A percentile compares a stretch with the other conserved stretches of the same genome.
These are phyloP conservation scores for Rhizoclosmatium hyalinum DNA, from an alignment of 371 early-diverging fungal species.

Conservation along the genomic window DNA sequence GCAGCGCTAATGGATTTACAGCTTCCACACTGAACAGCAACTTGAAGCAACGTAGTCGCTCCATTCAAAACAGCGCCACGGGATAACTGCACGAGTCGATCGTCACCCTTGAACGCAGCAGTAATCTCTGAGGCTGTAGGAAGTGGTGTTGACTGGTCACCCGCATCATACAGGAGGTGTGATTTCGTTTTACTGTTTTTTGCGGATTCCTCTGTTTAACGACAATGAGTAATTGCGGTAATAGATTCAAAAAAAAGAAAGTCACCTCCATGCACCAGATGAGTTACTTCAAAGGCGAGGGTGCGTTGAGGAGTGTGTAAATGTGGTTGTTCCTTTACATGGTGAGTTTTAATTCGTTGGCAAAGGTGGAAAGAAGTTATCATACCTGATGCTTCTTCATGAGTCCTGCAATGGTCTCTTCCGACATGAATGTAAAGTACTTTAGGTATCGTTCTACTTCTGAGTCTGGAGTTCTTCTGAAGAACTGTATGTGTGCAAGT, in stretches of 20 bases:
- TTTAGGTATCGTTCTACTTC: conserved; percentile 78
- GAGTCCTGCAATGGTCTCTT: conserved; percentile 63
- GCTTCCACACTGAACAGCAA: conserved; percentile 69
- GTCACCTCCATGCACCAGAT: conserved; percentile 86
- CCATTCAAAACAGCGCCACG: conserved; percentile 51
- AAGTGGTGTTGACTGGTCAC: conserved; percentile 36
- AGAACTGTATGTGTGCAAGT: conserved; percentile 59
- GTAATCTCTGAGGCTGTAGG: conserved; percentile 64
- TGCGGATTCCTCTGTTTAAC: conserved; percentile 57
- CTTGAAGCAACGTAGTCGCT: conserved; percentile 51
- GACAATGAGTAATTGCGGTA: background rate
- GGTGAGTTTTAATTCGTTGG: no score
- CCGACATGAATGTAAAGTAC: conserved; percentile 81
- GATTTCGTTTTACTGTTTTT: conserved; percentile 73
- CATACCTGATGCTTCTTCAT: conserved; percentile 70
- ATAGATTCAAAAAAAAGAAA: background rate
- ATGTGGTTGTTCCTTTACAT: conserved; percentile 53
- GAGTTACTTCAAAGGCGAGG: conserved; percentile 86
- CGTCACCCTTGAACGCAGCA: conserved; percentile 75
- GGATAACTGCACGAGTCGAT: conserved; percentile 60
- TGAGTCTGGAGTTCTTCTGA: conserved; percentile 80
- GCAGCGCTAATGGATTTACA: conserved; percentile 68
- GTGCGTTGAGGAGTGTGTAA: conserved; percentile 73
- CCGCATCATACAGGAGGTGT: conserved; percentile 70
- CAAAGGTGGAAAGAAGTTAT: background rate